These are phyloP conservation scores for Mycena filopes DNA, from an alignment of 768 basidiomycete genomes.

Conservation along the genomic window DNA sequence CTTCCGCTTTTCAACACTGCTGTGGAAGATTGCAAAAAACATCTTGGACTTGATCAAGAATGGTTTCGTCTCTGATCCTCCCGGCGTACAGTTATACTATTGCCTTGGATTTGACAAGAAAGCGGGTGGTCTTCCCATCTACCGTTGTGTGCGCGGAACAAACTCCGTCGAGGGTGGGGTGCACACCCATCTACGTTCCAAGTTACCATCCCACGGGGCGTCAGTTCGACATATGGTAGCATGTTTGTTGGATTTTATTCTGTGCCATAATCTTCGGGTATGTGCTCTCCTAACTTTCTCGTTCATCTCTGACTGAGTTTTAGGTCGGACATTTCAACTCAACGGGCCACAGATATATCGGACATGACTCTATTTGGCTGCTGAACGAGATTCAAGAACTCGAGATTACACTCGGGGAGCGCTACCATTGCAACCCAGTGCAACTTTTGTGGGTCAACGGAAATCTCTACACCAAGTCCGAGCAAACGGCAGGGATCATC, in stretches of 20 bases:
- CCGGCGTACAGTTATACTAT: too few relatives aligned
- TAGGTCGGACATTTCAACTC: constrained; percentile 22
- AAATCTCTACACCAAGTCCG: constrained; percentile 18
- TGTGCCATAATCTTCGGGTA: constrained; percentile 16
- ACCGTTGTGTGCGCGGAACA: too few relatives aligned
- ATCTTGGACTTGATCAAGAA: too few relatives aligned
- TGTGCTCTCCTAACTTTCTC: not conserved
- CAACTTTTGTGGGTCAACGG: constrained; percentile 27
- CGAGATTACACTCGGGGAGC: constrained; percentile 4
- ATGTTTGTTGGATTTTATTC: constrained; percentile 15
- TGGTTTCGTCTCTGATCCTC: too few relatives aligned
- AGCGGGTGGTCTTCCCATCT: too few relatives aligned
- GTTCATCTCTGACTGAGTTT: not conserved
- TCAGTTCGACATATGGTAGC: constrained; percentile 11
- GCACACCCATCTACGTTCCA: not conserved
- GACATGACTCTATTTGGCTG: constrained; percentile 17
- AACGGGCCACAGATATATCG: constrained; percentile 5
- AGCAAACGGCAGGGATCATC: constrained; percentile 17
- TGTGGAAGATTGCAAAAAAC: too few relatives aligned
- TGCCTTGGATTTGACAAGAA: too few relatives aligned
- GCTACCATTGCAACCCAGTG: not conserved
- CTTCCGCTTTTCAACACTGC: too few relatives aligned
- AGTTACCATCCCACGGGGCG: constrained; percentile 6
- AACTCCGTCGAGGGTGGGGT: too few relatives aligned
- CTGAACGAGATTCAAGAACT: constrained; percentile 18